Evolutionary conservation across 148 eudicot genomes (phyloP).

Genomic region (Heliosperma pusillum): DNA sequence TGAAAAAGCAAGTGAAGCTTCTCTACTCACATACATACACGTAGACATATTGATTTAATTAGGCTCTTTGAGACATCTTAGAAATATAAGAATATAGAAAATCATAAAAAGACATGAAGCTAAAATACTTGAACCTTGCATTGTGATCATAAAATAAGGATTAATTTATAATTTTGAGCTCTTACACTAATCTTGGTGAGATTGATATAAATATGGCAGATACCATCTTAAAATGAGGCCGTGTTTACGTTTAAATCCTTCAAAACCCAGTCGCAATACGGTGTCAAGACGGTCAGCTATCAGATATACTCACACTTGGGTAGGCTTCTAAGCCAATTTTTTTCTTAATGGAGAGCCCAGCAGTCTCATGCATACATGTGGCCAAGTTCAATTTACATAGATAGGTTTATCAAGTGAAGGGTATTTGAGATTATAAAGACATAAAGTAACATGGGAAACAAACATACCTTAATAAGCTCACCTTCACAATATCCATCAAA

Average conservation of each 20-base stretch:
- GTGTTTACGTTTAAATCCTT: not conserved
- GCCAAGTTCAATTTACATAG: not conserved
- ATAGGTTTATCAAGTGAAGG: not conserved
- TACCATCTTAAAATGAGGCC: not conserved
- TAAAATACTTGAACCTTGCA: too few relatives aligned
- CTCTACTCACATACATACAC: constrained; percentile 44
- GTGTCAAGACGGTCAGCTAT: not conserved
- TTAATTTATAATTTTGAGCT: too few relatives aligned
- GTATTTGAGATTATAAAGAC: not conserved
- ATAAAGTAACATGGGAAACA: not conserved
- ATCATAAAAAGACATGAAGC: too few relatives aligned
- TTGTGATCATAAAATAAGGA: too few relatives aligned
- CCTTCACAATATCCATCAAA: constrained; percentile 98
- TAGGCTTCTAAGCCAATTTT: not conserved
- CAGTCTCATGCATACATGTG: not conserved
- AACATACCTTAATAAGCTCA: constrained; percentile 85
- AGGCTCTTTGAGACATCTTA: too few relatives aligned
- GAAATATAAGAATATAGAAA: too few relatives aligned
- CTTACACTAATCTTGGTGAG: too few relatives aligned
- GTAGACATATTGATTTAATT: too few relatives aligned
- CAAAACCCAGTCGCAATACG: not conserved
- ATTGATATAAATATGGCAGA: not conserved
- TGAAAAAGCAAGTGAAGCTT: constrained; percentile 48
- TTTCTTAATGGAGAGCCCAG: not conserved
- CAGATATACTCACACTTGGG: not conserved